Evolutionary conservation across 257 asterid genomes (phyloP), one percentile per base, ranked within the genome.

Genomic region (Nicotiana undulata): DNA sequence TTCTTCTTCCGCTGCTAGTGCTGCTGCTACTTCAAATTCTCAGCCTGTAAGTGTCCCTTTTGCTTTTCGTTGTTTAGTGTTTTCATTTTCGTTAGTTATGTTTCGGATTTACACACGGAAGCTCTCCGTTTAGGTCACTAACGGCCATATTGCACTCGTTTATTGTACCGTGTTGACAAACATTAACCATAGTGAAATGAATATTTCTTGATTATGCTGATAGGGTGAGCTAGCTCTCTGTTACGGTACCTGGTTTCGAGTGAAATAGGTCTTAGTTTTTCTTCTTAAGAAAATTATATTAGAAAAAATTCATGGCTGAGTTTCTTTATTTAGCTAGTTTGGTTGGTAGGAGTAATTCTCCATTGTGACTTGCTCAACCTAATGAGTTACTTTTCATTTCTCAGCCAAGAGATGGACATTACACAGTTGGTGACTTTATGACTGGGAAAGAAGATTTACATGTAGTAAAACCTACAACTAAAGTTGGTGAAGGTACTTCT

Each of bases 401-500:
- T 77, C 90, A 95, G 99, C 86, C 86, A 31, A 88, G 87, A 58
- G 94, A 89, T 80, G 87, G 87, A 77, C 52, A 85, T 63, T 93
- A 89, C 83, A 91, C 88, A 1, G 99, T 95, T 74, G 97, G 97
- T 15, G 98, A 93, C 86, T 93, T 95, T 82, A 95, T 95, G 99
- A 95, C 99, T 22, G 81, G 84, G 77, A 91, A 83, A 65, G 97
- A 92, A 76, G 76, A 81, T 60, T 83, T 95, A 83, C 91, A 91
- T 80, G 94, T 92, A 40, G 98, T 93, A 12, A 91, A 67, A 61
- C 83, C 98, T 37, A 87, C 92, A 68, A 93, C 98, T 26, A 82
- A 95, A n/a, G 96, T 93, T 52, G 95, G 90, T 49, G 98, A 93
- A 83, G 99, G 99, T 95, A 89, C 55, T 46, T 82, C 79, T 51